A percentile compares a stretch with the other conserved stretches of the same genome.
phyloP scores from a whole-genome alignment of 139 green algal species.

The Pleodorina starrii region DNA sequence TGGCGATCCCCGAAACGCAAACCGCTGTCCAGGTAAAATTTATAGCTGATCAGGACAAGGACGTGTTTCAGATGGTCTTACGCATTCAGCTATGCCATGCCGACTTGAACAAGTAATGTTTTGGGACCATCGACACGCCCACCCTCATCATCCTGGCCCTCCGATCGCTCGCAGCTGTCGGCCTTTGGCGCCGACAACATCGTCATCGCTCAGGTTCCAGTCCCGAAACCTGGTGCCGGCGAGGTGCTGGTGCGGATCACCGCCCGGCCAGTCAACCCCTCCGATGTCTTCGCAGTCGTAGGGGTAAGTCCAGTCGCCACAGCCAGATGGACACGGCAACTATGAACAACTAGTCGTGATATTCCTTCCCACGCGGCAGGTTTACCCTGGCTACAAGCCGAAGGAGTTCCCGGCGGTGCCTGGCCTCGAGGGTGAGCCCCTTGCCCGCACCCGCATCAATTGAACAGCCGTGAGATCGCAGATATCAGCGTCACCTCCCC shows the following conservation, averaged over 20 bases:
- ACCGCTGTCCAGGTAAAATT: conserved; percentile 18
- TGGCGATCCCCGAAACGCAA: conserved; percentile 3
- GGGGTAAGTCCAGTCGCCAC: conserved; percentile 14
- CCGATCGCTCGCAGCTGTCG: too few relatives aligned
- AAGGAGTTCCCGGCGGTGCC: conserved; percentile 16
- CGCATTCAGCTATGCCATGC: too few relatives aligned
- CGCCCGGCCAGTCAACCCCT: conserved; percentile 58
- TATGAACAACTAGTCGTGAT: not conserved
- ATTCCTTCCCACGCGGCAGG: not conserved
- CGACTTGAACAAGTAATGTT: too few relatives aligned
- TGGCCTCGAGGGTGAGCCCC: conserved; percentile 70
- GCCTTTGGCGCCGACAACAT: conserved; percentile 12
- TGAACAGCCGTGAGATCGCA: too few relatives aligned
- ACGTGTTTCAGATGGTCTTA: too few relatives aligned
- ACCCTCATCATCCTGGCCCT: too few relatives aligned
- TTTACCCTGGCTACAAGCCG: conserved; percentile 68
- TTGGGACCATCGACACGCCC: too few relatives aligned
- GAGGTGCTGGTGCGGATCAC: conserved; percentile 47
- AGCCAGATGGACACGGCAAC: too few relatives aligned
- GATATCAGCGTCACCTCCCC: too few relatives aligned
- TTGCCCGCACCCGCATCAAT: too few relatives aligned
- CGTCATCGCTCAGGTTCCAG: not conserved
- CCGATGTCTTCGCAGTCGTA: conserved; percentile 58
- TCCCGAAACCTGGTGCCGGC: conserved; percentile 15
- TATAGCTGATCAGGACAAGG: too few relatives aligned